Evolutionary conservation across 192 early-diverging fungal species (phyloP).

Genomic region (Entomortierella beljakovae): DNA sequence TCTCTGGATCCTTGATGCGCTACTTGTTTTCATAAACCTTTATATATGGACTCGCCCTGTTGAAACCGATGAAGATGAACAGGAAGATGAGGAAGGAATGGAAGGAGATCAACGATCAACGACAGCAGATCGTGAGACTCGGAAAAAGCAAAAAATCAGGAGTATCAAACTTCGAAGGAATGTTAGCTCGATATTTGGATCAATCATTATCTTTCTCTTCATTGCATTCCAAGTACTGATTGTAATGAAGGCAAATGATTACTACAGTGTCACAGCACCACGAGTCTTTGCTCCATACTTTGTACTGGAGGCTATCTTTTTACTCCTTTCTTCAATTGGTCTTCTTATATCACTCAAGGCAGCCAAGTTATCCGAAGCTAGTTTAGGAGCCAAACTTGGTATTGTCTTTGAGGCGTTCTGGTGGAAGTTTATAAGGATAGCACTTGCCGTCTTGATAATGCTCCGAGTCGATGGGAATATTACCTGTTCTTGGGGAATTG

Average conservation of each 20-base stretch:
- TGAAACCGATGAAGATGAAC: conserved; percentile 40
- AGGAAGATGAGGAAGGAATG: conserved; percentile 57
- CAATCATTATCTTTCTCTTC: conserved; percentile 69
- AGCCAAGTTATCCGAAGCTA: conserved; percentile 5
- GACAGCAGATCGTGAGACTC: conserved; percentile 35
- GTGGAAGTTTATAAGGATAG: conserved; percentile 73
- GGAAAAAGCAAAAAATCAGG: conserved; percentile 33
- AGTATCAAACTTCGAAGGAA: conserved; percentile 28
- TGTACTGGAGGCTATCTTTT: conserved; percentile 76
- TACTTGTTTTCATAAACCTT: conserved; percentile 53
- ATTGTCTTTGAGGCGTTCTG: conserved; percentile 63
- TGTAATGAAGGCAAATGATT: conserved; percentile 74
- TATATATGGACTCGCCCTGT: conserved; percentile 26
- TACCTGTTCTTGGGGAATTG: conserved; percentile 69
- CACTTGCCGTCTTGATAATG: conserved; percentile 75
- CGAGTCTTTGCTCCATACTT: conserved; percentile 88
- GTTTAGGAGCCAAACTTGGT: neutral
- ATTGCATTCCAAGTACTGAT: conserved; percentile 83
- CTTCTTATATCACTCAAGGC: conserved; percentile 40
- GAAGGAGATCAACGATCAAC: conserved; percentile 51
- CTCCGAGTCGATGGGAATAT: conserved; percentile 67
- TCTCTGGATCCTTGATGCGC: conserved; percentile 78
- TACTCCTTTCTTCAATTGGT: conserved; percentile 59
- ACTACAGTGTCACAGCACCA: conserved; percentile 67
- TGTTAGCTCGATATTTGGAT: conserved; percentile 43